Percentiles rank a stretch among this genome's conserved stretches.
phyloP scores from a whole-genome alignment of 2,329 filamentous ascomycete genomes.

The Colletotrichum filicis region DNA sequence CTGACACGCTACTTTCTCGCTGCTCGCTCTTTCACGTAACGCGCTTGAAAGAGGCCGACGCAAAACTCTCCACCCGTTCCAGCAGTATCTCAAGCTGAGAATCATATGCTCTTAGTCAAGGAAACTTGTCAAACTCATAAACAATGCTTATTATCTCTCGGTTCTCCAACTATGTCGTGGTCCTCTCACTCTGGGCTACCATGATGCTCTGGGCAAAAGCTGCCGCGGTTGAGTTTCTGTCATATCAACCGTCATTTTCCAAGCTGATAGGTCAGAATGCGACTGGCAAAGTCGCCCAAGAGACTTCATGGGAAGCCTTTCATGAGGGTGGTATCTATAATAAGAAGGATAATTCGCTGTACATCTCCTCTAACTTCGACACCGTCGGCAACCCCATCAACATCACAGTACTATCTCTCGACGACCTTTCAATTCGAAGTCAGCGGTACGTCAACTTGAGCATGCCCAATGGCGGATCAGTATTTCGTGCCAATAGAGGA shows the following conservation, averaged over 20 bases:
- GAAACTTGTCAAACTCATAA: no score
- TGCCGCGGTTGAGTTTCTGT: conserved; percentile 26
- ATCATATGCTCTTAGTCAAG: no score
- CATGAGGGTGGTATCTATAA: conserved; percentile 36
- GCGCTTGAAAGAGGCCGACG: no score
- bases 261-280: conserved; percentile 24
- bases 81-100: no score
- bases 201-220: neutral
- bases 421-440: conserved; percentile 36
- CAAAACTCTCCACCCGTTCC: no score
- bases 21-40: no score
- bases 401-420: conserved; percentile 37
- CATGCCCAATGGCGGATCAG: conserved; percentile 38
- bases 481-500: conserved; percentile 20
- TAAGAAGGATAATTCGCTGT: conserved; percentile 32
- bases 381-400: conserved; percentile 30
- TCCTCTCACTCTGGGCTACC: no score
- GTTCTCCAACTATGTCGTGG: no score
- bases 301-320: conserved; percentile 32
- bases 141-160: no score
- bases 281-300: conserved; percentile 24
- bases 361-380: conserved; percentile 33
- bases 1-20: no score
- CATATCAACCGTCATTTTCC: conserved; percentile 25
- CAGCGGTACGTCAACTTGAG: conserved; percentile 35